A percentile compares a stretch with the other conserved stretches of the same genome.
Evolutionary conservation across 1,139 yeast species (phyloP).

Genomic region (Saccharomycopsis crataegensis): DNA sequence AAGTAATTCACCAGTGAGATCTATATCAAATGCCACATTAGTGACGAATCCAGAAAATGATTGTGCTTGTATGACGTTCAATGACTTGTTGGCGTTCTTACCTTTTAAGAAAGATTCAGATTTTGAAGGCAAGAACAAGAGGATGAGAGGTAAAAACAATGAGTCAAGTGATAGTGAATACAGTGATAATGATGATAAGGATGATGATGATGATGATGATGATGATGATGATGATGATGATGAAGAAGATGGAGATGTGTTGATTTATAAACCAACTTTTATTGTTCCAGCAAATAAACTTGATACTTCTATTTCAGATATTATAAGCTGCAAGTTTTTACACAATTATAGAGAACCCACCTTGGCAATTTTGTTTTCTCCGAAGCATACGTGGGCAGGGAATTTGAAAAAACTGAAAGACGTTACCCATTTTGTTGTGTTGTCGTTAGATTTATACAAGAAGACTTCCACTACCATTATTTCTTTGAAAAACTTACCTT

Average conservation of each 20-base stretch:
- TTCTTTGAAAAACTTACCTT: constrained; percentile 61
- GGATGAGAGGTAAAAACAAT: constrained; percentile 15
- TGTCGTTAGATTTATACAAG: constrained; percentile 60
- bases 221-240: constrained; percentile 21
- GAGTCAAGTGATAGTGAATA: constrained; percentile 3
- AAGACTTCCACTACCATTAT: constrained; percentile 62
- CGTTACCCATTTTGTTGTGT: constrained; percentile 50
- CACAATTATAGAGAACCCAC: constrained; percentile 76
- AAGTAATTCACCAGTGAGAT: constrained; percentile 41
- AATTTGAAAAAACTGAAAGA: constrained; percentile 54
- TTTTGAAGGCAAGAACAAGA: constrained; percentile 13
- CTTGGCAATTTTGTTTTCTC: constrained; percentile 60
- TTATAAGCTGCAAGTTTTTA: constrained; percentile 63
- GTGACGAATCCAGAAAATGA: constrained; percentile 59
- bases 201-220: constrained; percentile 9
- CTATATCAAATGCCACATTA: constrained; percentile 39
- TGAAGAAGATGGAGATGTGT: constrained; percentile 13
- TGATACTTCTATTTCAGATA: constrained; percentile 50
- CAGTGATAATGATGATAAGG: constrained; percentile 3
- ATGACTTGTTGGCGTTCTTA: constrained; percentile 66
- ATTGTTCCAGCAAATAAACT: constrained; percentile 51
- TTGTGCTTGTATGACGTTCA: constrained; percentile 59
- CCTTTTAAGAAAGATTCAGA: constrained; percentile 46
- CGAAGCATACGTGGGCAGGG: constrained; percentile 72
- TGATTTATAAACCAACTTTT: constrained; percentile 43